Percentiles rank a stretch among this genome's conserved stretches.
Conservation (phyloP, 2,329 filamentous ascomycete genomes). For the Colletotrichum simmondsii region DNA sequence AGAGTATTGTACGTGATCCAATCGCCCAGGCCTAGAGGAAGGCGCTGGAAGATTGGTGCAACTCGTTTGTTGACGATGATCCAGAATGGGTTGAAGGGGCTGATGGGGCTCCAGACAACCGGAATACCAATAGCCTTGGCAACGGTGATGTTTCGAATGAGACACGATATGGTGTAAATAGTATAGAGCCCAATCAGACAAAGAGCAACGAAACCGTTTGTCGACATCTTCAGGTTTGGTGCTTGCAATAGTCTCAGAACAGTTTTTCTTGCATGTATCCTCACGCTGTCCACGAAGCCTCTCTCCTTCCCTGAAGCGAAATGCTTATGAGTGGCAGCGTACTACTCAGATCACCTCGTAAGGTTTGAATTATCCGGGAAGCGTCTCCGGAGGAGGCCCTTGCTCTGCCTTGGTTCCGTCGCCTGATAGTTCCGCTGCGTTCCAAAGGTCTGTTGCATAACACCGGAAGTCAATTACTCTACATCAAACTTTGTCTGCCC, state of each 20-base stretch:
- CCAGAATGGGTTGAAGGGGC: slow-evolving; percentile 6
- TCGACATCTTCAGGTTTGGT: neutral
- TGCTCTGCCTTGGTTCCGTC: neutral
- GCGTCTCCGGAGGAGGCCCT: neutral
- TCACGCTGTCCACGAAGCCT: neutral
- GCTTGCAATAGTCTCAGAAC: neutral
- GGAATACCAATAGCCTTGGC: slow-evolving; percentile 4
- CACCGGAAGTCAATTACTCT: neutral
- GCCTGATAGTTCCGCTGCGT: neutral
- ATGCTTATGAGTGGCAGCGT: neutral
- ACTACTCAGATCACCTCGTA: neutral
- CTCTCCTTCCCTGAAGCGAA: neutral
- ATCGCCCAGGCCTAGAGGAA: neutral
- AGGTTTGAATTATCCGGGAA: neutral
- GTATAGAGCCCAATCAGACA: neutral
- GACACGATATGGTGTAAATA: neutral
- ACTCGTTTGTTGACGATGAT: slow-evolving; percentile 6
- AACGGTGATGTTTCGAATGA: neutral
- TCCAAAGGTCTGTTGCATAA: neutral
- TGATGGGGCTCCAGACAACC: slow-evolving; percentile 5
- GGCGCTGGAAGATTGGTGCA: neutral
- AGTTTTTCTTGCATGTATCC: too few species aligned
- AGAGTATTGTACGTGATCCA: neutral
- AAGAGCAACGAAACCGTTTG: neutral
- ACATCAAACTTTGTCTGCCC: neutral